Percentiles rank a stretch among this genome's conserved stretches.
These are phyloP conservation scores for Verticillium nonalfalfae DNA, from an alignment of 2,329 filamentous ascomycete genomes.

Conservation along the genomic window DNA sequence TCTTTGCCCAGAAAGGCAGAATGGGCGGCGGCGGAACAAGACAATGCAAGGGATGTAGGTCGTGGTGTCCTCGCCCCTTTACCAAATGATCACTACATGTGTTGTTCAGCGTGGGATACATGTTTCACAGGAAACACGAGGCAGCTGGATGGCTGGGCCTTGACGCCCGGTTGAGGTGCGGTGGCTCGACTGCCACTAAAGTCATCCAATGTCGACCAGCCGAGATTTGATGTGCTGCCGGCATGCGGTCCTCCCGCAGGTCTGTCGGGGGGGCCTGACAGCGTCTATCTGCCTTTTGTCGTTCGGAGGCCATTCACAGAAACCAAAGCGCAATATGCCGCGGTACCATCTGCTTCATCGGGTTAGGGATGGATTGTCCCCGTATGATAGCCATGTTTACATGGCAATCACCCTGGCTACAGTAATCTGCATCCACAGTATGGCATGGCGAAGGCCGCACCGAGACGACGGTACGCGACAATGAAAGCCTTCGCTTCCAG, in stretches of 20 bases:
- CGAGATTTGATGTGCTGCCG: background rate
- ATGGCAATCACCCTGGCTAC: background rate
- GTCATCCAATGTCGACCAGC: background rate
- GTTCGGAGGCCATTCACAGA: background rate
- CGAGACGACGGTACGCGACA: background rate
- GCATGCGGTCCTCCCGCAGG: background rate
- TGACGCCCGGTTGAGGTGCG: background rate
- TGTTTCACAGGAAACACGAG: background rate
- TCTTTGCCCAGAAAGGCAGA: too few species aligned
- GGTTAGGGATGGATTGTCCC: too few species aligned
- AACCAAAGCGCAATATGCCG: background rate
- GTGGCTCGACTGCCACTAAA: background rate
- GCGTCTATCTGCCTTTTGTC: background rate
- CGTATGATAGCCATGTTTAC: background rate
- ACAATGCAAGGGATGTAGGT: too few species aligned
- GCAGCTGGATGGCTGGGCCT: background rate
- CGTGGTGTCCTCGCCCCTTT: too few species aligned
- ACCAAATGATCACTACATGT: too few species aligned
- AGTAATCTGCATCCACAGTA: background rate
- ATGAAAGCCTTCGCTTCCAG: too few species aligned
- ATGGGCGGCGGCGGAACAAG: too few species aligned
- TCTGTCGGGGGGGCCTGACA: background rate
- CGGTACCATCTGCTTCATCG: too few species aligned
- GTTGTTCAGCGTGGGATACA: background rate
- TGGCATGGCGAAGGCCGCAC: background rate